Base-by-base conservation (phyloP, 2,329 filamentous ascomycete genomes). In the Penicillium brasilianum region DNA sequence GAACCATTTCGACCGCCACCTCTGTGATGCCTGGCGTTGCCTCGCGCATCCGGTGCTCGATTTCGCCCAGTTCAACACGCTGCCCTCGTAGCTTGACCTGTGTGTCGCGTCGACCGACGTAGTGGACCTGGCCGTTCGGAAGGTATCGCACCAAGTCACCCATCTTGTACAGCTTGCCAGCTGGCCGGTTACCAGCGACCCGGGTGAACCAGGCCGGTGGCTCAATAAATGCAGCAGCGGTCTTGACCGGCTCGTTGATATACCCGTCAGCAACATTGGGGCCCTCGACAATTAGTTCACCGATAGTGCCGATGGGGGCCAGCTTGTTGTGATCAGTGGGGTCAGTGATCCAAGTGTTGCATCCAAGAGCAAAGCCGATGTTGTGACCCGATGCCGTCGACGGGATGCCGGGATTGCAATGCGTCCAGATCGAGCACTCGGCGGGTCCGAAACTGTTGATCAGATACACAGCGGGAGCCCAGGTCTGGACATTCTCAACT, bases 61-160 rank as follows among this genome's bases (percentile, higher is more conserved):
- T 61, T 51, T 74, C 73, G 5, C 67, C 71, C 0, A 72, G 63
- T 52, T 76, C 72, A 16, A 75, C 59, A 5, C 73, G 67, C 46
- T 75, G 72, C 0, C 73, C 73, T 32, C 67, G 66, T 0, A 75
- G 20, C 57, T 75, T 74, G 59, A 74, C 66, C 53, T 74, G 71
- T 0, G 48, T 60, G 39, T 74, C 74, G 49, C 68, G 72, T n/a
- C 74, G 63, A 4, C 69, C 70, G 2, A 73, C 25, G 51, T 60
- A 71, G 11, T 28, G 22, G 4, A 66, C 52, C 0, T 61, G 51
- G 7, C 69, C 69, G 34, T 71, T 59, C 3, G 55, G 13, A 20
- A 67, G 55, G 25, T 68, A 69, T 6, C 60, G 55, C 3, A 67
- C 65, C 14, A 73, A 16, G 20, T 48, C 43, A 3, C 43, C 43